A percentile compares a stretch with the other conserved stretches of the same genome.
These are phyloP conservation scores for Akanthomyces uredinophilus DNA, from an alignment of 2,329 filamentous ascomycete genomes.

Conservation along the genomic window DNA sequence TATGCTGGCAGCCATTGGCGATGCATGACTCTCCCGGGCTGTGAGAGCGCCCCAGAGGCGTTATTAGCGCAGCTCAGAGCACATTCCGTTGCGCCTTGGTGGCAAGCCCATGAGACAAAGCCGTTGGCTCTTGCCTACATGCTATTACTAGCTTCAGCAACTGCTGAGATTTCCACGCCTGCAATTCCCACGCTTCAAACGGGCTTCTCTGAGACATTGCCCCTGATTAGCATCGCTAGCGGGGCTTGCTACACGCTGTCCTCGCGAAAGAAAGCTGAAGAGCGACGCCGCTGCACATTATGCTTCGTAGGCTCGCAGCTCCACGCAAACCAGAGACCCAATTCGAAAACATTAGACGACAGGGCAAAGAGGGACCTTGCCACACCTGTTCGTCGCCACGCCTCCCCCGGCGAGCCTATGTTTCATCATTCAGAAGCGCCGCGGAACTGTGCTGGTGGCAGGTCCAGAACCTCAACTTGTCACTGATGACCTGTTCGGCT, in stretches of 20 bases:
- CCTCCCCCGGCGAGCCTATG: not conserved
- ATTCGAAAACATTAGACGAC: not conserved
- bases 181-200: not conserved
- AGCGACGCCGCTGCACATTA: not conserved
- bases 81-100: not conserved
- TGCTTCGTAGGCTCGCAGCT: not conserved
- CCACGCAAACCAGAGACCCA: not conserved
- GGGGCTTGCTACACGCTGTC: not conserved
- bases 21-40: not conserved
- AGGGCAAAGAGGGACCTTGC: not conserved
- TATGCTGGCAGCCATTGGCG: not conserved
- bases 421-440: not conserved
- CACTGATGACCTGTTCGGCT: not conserved
- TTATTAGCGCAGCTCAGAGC: not conserved
- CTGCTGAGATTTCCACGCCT: not conserved
- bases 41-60: not conserved
- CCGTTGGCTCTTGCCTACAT: not conserved
- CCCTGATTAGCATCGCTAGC: not conserved
- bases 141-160: not conserved
- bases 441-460: not conserved
- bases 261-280: not conserved
- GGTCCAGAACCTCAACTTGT: not conserved
- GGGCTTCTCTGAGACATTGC: not conserved
- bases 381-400: not conserved
- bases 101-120: not conserved